phyloP scores from a whole-genome alignment of 768 basidiomycete species.

The Termitomyces sp. region DNA sequence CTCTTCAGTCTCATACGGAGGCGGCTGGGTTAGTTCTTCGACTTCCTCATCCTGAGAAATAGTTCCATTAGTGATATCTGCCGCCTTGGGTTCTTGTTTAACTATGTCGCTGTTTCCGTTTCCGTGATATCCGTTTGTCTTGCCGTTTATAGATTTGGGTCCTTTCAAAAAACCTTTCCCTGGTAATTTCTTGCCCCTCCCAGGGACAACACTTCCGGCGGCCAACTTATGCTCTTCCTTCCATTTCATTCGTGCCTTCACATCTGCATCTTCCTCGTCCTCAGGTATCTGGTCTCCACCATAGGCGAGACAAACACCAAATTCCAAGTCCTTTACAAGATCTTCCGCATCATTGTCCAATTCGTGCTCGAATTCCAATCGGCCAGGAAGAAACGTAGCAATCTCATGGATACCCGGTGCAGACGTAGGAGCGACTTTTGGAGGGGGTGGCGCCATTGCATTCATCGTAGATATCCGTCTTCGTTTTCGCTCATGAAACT shows the following conservation, averaged over 20 bases:
- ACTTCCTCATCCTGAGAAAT: constrained; percentile 48
- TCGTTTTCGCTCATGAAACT: constrained; percentile 88
- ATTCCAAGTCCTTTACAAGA: constrained; percentile 92
- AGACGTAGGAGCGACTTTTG: constrained; percentile 81
- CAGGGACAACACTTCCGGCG: constrained; percentile 21
- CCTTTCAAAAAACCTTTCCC: constrained; percentile 41
- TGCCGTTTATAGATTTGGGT: constrained; percentile 33
- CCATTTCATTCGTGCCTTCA: constrained; percentile 53
- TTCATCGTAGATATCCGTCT: constrained; percentile 82
- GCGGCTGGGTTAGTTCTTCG: constrained; percentile 68
- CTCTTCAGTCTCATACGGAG: constrained; percentile 78
- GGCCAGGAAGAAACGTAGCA: constrained; percentile 88
- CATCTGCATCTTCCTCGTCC: constrained; percentile 75
- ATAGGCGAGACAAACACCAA: constrained; percentile 81
- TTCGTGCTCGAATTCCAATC: constrained; percentile 98
- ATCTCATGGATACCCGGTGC: constrained; percentile 92
- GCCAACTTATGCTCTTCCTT: constrained; percentile 39
- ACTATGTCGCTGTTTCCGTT: constrained; percentile 38
- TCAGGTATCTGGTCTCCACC: constrained; percentile 81
- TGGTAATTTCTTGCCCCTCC: constrained; percentile 25
- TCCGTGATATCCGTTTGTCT: constrained; percentile 39
- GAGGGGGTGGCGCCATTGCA: constrained; percentile 47
- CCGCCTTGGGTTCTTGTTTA: constrained; percentile 38
- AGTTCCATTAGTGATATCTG: constrained; percentile 45
- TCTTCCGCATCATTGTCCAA: constrained; percentile 97